Evolutionary conservation across 1,139 yeast species (phyloP), one percentile per base, ranked within the genome.

Genomic region (Zygosaccharomyces sapae): DNA sequence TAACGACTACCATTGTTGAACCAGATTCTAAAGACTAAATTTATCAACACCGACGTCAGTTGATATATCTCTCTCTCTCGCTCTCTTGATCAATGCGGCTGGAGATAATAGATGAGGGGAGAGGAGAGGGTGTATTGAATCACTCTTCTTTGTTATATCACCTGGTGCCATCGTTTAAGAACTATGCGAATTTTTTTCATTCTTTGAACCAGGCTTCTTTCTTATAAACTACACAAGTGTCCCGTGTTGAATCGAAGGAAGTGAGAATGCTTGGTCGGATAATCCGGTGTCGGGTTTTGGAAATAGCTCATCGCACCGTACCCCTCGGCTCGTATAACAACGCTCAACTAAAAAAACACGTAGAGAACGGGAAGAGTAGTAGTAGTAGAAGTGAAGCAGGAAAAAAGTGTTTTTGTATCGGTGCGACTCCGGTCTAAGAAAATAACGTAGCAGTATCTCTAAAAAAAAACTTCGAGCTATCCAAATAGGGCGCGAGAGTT

Each of bases 1-100:
- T 46, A 33, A 44, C 41, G 35, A 37, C 40, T 27, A 37, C 31
- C 40, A 37, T 37, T 16, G 12, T 27, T 12, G n/a, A 27, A 27
- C n/a, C 31, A 12, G 12, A 10, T 27, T 27, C 31, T 9, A 27
- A 12, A 27, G 31, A 9, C n/a, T 10, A 10, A 27, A 12, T 27
- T 6, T 10, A 27, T 10, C 12, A 27, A 27, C 12, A 27, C 16
- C 16, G 16, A 16, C 16, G n/a, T 10, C 9, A 27, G 13, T 27
- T 27, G n/a, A 27, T 27, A 10, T 27, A 35, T 35, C 38, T 22
- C 36, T 27, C 31, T 10, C 31, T 12, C 9, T 12, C n/a, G 31
- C 9, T 27, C 12, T 27, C 27, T 24, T 12, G 9, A 27, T 3
- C 12, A 27, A 10, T 27, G 31, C 31, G 31, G 31, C 12, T 27